phyloP scores from a whole-genome alignment of 2,329 filamentous ascomycete species.

The Claviceps sp. region DNA sequence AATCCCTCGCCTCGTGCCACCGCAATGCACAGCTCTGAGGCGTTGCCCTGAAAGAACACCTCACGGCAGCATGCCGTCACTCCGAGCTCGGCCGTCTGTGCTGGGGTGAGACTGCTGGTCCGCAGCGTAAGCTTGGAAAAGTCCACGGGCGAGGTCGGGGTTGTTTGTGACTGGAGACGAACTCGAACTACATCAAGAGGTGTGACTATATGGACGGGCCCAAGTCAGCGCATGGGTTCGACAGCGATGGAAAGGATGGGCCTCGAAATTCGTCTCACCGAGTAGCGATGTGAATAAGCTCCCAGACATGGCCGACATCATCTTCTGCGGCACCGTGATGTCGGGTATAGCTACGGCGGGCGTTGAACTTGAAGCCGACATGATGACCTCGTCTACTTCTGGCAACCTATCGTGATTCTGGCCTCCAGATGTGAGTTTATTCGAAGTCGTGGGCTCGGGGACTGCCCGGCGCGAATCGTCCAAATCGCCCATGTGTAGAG shows the following conservation, averaged over 20 bases:
- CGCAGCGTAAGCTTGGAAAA: conserved; percentile 43
- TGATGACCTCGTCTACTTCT: conserved; percentile 15
- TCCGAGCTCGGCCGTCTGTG: conserved; percentile 69
- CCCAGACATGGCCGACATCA: conserved; percentile 84
- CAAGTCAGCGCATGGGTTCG: not conserved
- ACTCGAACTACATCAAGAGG: conserved; percentile 95
- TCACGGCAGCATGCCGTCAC: conserved; percentile 92
- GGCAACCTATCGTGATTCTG: conserved; percentile 17
- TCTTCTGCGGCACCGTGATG: conserved; percentile 77
- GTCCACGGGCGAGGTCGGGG: conserved; percentile 35
- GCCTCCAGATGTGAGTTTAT: conserved; percentile 7
- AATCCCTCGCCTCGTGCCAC: conserved; percentile 39
- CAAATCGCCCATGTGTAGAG: not conserved
- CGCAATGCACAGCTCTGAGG: conserved; percentile 68
- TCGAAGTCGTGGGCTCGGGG: conserved; percentile 2
- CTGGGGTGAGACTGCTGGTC: conserved; percentile 47
- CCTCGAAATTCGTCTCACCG: conserved; percentile 40
- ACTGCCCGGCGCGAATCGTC: not conserved
- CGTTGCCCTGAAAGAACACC: conserved; percentile 90
- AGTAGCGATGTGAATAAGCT: conserved; percentile 82
- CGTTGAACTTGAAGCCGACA: conserved; percentile 12
- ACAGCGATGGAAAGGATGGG: not conserved
- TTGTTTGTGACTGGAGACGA: conserved; percentile 72
- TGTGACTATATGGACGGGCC: conserved; percentile 49
- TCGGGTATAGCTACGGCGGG: conserved; percentile 32